Base-by-base conservation (phyloP, 2,329 filamentous ascomycete genomes). In the Fusarium continuum region DNA sequence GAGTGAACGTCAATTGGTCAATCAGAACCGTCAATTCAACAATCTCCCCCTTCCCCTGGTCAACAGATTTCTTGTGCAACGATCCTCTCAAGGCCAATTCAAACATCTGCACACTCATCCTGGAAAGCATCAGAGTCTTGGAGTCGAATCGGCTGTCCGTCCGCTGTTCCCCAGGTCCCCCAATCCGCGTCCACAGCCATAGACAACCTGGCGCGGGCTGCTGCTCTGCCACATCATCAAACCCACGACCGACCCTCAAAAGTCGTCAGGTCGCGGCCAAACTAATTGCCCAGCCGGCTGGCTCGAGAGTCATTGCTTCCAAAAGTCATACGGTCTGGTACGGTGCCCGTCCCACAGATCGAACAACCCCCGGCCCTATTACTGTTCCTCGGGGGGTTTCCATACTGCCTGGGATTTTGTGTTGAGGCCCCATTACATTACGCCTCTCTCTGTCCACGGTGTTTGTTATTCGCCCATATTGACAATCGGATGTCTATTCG, bases 281-380 rank as follows among this genome's bases (percentile, higher is more conserved):
- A 64, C 49, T 35, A 46, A 57, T 54, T 56, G 55, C 51, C 55
- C 62, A 51, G 56, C 56, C 50, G 50, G 28, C 64, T 65, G 47
- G 55, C 45, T 68, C 26, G 55, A 66, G 59, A 63, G 57, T 61
- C 60, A 67, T 68, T 63, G 51, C 53, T 51, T 43, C 55, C 48
- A 28, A 70, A 65, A 70, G 67, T 70, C 68, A 70, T 70, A 70
- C 68, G 68, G 68, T 70, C 45, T 62, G 60, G 60, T 68, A 70
- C 67, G 67, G 67, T 69, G 45, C 46, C 64, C 64, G 67, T 70
- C 67, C 67, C 67, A 70, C 62, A 60, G 52, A 61, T 65, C 67
- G 55, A 55, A 57, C 64, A 65, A 62, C 48, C 52, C 48, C 53
- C 34, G 48, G 55, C 41, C 40, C 56, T 61, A 44, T 51, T 61